phyloP scores from a whole-genome alignment of 1,284 basidiomycete species.

The Wolfiporia cocos region DNA sequence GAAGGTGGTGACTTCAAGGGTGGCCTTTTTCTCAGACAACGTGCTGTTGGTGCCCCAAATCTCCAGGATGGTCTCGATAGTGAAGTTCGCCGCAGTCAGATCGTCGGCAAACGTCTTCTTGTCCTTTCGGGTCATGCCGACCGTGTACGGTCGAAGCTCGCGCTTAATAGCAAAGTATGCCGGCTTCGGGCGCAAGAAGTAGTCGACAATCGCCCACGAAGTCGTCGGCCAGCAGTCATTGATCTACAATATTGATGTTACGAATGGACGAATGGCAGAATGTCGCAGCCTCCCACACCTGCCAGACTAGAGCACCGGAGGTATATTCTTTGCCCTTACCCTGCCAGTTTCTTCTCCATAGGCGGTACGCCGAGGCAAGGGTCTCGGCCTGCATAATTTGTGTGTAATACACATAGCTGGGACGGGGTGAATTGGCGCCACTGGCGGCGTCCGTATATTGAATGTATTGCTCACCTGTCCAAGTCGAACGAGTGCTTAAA shows the following conservation, averaged over 20 bases:
- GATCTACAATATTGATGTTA: slow-evolving; percentile 27
- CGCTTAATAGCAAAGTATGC: slow-evolving; percentile 52
- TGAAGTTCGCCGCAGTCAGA: slow-evolving; percentile 57
- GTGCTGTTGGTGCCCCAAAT: slow-evolving; percentile 85
- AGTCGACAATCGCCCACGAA: slow-evolving; percentile 67
- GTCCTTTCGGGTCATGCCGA: slow-evolving; percentile 79
- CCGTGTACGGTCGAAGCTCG: slow-evolving; percentile 55
- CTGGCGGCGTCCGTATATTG: slow-evolving; percentile 7
- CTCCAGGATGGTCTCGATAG: slow-evolving; percentile 61
- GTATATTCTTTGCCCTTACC: slow-evolving; percentile 53
- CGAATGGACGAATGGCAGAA: slow-evolving; percentile 64
- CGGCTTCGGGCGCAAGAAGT: slow-evolving; percentile 58
- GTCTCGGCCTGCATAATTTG: slow-evolving; percentile 66
- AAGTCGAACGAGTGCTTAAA: slow-evolving; percentile 87
- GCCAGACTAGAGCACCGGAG: slow-evolving; percentile 48
- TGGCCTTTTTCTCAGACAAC: slow-evolving; percentile 47
- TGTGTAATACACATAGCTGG: slow-evolving; percentile 56
- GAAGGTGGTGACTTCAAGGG: slow-evolving; percentile 64
- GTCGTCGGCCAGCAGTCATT: slow-evolving; percentile 72
- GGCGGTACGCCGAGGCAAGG: slow-evolving; percentile 50
- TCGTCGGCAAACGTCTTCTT: slow-evolving; percentile 51
- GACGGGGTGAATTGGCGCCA: slow-evolving; percentile 1
- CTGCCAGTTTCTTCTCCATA: slow-evolving; percentile 58
- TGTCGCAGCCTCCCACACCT: slow-evolving; percentile 27
- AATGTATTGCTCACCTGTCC: slow-evolving; percentile 41